These are phyloP conservation scores for Pontederia crassipes DNA, from an alignment of 176 grass and related monocot genomes.

Conservation along the genomic window DNA sequence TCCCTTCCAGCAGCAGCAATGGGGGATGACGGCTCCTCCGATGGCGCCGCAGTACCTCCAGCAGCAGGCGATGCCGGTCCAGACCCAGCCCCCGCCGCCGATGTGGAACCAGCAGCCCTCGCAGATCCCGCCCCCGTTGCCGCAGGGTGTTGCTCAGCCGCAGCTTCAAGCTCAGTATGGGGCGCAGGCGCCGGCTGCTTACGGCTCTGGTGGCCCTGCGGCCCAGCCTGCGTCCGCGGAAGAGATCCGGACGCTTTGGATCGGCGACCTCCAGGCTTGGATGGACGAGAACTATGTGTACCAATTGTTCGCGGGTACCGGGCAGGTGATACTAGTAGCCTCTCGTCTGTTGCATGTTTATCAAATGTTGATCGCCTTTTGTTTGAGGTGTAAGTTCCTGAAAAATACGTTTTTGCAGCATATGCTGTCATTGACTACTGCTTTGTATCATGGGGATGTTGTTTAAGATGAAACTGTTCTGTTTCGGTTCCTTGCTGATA, in stretches of 20 bases:
- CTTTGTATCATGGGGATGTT: too few species aligned
- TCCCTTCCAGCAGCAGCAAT: constrained; percentile 39
- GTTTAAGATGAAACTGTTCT: too few species aligned
- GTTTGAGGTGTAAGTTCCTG: too few species aligned
- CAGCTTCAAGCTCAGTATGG: constrained; percentile 34
- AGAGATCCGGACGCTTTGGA: constrained; percentile 91
- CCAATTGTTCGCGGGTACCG: constrained; percentile 51
- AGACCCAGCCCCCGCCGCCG: constrained; percentile 21
- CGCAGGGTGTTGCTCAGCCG: neutral
- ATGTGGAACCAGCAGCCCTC: constrained; percentile 83
- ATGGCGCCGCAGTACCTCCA: constrained; percentile 52
- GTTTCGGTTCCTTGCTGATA: too few species aligned
- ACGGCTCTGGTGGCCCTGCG: neutral
- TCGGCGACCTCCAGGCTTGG: constrained; percentile 90
- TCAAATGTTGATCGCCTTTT: too few species aligned
- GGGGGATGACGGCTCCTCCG: constrained; percentile 69
- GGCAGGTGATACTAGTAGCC: constrained; percentile 33
- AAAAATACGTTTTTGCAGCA: too few species aligned
- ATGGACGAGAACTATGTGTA: constrained; percentile 94
- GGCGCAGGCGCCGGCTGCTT: constrained; percentile 14
- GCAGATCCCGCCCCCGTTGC: constrained; percentile 33
- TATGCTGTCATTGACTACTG: too few species aligned
- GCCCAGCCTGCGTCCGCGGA: constrained; percentile 17
- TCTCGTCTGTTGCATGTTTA: too few species aligned
- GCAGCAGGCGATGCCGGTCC: constrained; percentile 21